Percentiles rank a stretch among this genome's conserved stretches.
These are phyloP conservation scores for Psophocarpus tetragonolobus DNA, from an alignment of 306 rosid species.

Conservation along the genomic window DNA sequence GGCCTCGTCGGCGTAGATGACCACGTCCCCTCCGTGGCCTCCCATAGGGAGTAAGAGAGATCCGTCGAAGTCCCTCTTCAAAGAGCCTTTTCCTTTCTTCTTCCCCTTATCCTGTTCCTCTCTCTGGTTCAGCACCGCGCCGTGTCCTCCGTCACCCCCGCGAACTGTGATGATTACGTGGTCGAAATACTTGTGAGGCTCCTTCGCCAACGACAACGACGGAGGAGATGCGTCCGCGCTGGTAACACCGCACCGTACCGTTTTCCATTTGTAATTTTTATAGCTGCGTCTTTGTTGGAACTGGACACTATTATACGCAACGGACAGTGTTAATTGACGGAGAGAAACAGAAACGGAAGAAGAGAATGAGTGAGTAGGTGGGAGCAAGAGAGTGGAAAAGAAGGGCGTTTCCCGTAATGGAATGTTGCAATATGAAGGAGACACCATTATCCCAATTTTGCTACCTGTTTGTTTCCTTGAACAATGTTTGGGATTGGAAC, in stretches of 20 bases:
- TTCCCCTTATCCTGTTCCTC: slow-evolving; percentile 42
- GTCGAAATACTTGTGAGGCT: slow-evolving; percentile 89
- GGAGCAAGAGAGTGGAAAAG: slow-evolving; percentile 28
- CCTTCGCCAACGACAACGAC: slow-evolving; percentile 43
- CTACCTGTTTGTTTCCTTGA: too few relatives aligned
- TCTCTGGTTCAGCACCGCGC: slow-evolving; percentile 55
- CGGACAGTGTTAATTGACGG: background rate
- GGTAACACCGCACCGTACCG: slow-evolving; percentile 26
- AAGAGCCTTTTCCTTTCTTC: slow-evolving; percentile 50
- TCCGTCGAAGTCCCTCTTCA: slow-evolving; percentile 84
- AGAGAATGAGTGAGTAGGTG: background rate
- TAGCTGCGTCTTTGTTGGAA: slow-evolving; percentile 1
- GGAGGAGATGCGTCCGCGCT: slow-evolving; percentile 4
- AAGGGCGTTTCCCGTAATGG: slow-evolving; percentile 26
- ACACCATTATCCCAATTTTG: slow-evolving; percentile 35
- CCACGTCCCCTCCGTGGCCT: slow-evolving; percentile 92
- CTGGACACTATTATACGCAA: background rate
- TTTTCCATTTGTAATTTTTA: background rate
- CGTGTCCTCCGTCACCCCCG: slow-evolving; percentile 91
- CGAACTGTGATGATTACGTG: slow-evolving; percentile 82
- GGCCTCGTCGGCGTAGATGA: slow-evolving; percentile 76
- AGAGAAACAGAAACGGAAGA: background rate
- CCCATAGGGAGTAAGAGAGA: slow-evolving; percentile 76
- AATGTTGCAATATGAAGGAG: slow-evolving; percentile 29
- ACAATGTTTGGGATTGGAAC: too few relatives aligned